Evolutionary conservation across 2,329 filamentous ascomycete genomes (phyloP).

Genomic region (Botrytis pseudocinerea): DNA sequence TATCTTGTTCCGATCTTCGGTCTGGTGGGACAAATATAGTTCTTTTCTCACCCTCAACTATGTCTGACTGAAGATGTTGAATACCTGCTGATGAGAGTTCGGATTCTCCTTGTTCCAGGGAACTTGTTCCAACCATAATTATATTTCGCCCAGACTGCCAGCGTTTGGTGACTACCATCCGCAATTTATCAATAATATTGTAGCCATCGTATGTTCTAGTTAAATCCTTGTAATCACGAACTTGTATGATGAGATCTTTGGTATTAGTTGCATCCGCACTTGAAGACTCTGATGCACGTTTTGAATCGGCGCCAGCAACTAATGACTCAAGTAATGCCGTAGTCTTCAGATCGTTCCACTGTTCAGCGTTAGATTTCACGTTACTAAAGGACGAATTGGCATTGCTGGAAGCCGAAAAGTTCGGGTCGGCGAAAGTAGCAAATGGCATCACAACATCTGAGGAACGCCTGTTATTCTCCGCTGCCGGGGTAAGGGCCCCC

Average conservation of each 20-base stretch:
- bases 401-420: conserved; percentile 21
- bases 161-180: conserved; percentile 68
- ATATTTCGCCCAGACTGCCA: conserved; percentile 72
- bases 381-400: conserved; percentile 16
- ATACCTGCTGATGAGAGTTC: conserved; percentile 45
- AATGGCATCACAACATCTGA: conserved; percentile 21
- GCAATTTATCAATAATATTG: conserved; percentile 68
- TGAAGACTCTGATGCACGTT: conserved; percentile 39
- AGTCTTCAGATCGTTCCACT: conserved; percentile 64
- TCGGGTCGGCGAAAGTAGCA: conserved; percentile 14
- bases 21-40: conserved; percentile 56
- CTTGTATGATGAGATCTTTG: conserved; percentile 60
- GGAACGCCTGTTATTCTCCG: conserved; percentile 8
- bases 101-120: conserved; percentile 51
- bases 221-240: conserved; percentile 81
- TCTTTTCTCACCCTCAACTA: conserved; percentile 50
- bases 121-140: conserved; percentile 77
- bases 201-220: conserved; percentile 67
- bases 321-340: conserved; percentile 58
- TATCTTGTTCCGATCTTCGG: conserved; percentile 43
- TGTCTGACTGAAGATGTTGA: conserved; percentile 46
- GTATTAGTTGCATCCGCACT: conserved; percentile 26
- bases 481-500: background rate
- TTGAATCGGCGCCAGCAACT: conserved; percentile 49
- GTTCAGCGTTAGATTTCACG: conserved; percentile 40